Conservation (phyloP, 768 basidiomycete genomes). For the Suillus subalutaceus region DNA sequence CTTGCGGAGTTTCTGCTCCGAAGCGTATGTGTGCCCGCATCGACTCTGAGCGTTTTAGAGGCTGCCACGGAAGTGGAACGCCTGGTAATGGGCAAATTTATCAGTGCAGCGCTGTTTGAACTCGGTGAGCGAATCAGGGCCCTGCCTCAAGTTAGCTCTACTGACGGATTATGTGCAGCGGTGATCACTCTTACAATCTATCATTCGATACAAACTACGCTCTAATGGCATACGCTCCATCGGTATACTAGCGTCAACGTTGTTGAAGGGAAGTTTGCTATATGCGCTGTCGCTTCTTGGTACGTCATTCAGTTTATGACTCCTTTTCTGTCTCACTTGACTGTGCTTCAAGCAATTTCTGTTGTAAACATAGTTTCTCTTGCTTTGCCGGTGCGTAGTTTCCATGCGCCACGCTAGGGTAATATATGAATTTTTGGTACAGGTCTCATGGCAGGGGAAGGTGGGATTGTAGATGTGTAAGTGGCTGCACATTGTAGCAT, state of each 20-base stretch:
- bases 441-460: constrained; percentile 8
- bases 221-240: neutral
- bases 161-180: constrained; percentile 6
- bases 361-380: constrained; percentile 13
- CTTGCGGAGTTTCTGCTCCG: constrained; percentile 8
- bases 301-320: constrained; percentile 1
- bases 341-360: constrained; percentile 10
- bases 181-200: constrained; percentile 5
- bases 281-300: constrained; percentile 14
- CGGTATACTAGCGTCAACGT: neutral
- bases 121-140: constrained; percentile 9
- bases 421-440: neutral
- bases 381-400: constrained; percentile 10
- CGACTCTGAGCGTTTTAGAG: neutral
- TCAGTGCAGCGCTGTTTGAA: constrained; percentile 15
- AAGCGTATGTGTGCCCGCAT: constrained; percentile 11
- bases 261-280: constrained; percentile 16
- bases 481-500: neutral
- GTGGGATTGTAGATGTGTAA: constrained; percentile 14
- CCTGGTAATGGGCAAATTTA: constrained; percentile 14
- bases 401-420: neutral
- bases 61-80: constrained; percentile 6
- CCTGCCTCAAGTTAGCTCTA: neutral
- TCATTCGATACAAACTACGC: neutral
- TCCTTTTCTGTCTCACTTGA: neutral